phyloP scores from a whole-genome alignment of 805 yeast genomes.

The Candida quercuum region DNA sequence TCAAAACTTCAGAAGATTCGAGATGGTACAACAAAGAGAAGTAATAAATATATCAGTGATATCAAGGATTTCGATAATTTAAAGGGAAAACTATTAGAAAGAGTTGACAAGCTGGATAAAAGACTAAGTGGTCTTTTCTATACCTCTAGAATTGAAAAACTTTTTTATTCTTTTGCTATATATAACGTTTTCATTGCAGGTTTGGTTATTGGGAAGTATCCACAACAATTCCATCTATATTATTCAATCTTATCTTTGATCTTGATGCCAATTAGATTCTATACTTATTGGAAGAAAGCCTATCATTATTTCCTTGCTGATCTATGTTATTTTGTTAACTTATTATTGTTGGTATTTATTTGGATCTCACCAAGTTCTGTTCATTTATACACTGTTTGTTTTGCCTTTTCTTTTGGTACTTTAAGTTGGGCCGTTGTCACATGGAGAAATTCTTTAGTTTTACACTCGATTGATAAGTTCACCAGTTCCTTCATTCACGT shows the following conservation, averaged over 20 bases:
- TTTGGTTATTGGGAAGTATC: constrained; percentile 68
- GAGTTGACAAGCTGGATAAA: constrained; percentile 33
- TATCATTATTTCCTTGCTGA: constrained; percentile 90
- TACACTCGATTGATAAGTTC: constrained; percentile 88
- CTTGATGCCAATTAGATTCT: constrained; percentile 79
- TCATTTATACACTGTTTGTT: constrained; percentile 73
- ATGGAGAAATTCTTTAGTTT: constrained; percentile 90
- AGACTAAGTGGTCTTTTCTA: constrained; percentile 31
- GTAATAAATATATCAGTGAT: constrained; percentile 14
- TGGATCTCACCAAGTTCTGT: constrained; percentile 80
- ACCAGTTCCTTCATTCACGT: constrained; percentile 89
- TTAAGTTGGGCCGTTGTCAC: constrained; percentile 90
- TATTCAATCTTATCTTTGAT: constrained; percentile 58
- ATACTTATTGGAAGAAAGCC: constrained; percentile 73
- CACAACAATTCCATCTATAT: constrained; percentile 68
- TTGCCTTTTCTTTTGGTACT: constrained; percentile 85
- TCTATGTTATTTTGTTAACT: constrained; percentile 85
- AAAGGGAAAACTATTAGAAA: constrained; percentile 20
- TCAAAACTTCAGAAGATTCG: constrained; percentile 15
- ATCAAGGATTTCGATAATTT: constrained; percentile 21
- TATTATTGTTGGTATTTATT: constrained; percentile 59
- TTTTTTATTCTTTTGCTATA: constrained; percentile 72
- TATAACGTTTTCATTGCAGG: constrained; percentile 69
- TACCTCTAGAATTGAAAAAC: constrained; percentile 61
- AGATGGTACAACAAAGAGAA: constrained; percentile 15